Percentiles rank a stretch among this genome's conserved stretches.
Conservation (phyloP, 345 rosid species). For the Aurinia saxatilis region DNA sequence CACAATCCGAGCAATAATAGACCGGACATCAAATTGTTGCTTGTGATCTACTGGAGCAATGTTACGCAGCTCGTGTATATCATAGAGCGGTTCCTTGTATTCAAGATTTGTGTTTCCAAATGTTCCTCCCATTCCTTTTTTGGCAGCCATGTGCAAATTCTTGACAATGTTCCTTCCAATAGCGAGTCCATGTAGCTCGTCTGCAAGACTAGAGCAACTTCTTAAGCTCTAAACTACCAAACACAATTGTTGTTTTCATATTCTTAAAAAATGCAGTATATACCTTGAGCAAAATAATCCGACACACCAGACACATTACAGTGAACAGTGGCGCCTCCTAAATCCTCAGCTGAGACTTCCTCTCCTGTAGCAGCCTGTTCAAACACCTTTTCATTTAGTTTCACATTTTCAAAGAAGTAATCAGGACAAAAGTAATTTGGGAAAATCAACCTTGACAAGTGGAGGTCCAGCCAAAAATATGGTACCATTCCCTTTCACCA, state of each 20-base stretch:
- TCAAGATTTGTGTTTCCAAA: slow-evolving; percentile 33
- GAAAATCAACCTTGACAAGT: slow-evolving; percentile 66
- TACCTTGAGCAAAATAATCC: slow-evolving; percentile 97
- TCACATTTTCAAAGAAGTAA: neutral
- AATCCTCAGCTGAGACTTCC: slow-evolving; percentile 89
- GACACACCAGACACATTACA: slow-evolving; percentile 94
- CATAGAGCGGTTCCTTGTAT: slow-evolving; percentile 71
- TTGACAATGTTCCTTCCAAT: slow-evolving; percentile 87
- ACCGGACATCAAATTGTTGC: slow-evolving; percentile 84
- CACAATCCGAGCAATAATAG: slow-evolving; percentile 82
- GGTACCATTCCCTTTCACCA: slow-evolving; percentile 97
- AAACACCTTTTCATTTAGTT: slow-evolving; percentile 35
- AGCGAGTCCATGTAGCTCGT: slow-evolving; percentile 91
- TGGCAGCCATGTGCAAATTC: slow-evolving; percentile 89
- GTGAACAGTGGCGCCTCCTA: slow-evolving; percentile 86
- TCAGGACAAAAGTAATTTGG: neutral
- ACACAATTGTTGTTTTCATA: neutral
- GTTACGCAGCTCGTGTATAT: slow-evolving; percentile 66
- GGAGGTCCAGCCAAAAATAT: slow-evolving; percentile 97
- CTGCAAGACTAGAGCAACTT: slow-evolving; percentile 40
- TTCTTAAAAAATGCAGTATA: neutral
- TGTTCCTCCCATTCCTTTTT: slow-evolving; percentile 28
- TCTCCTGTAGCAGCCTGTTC: slow-evolving; percentile 97
- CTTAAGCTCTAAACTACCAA: slow-evolving; percentile 11
- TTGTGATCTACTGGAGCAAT: slow-evolving; percentile 92